phyloP scores from a whole-genome alignment of 768 basidiomycete species.

The Pisolithus orientalis region DNA sequence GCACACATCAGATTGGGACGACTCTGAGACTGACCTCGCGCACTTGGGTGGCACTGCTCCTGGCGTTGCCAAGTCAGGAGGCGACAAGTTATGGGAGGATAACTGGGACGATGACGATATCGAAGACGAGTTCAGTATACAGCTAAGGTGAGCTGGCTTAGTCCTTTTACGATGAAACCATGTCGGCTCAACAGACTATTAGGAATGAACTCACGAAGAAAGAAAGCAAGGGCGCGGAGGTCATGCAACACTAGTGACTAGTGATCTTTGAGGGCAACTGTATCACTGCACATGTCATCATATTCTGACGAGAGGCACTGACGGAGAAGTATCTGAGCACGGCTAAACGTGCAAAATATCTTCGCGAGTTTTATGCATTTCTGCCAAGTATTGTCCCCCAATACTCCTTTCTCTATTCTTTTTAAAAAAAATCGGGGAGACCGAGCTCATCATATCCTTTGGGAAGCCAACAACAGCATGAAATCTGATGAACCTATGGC shows the following conservation, averaged over 20 bases:
- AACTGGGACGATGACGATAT: slow-evolving; percentile 99
- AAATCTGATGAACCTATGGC: too few species aligned
- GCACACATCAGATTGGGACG: slow-evolving; percentile 67
- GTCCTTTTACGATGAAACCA: not conserved
- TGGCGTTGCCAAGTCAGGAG: slow-evolving; percentile 70
- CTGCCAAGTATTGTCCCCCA: not conserved
- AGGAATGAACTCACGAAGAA: slow-evolving; percentile 65
- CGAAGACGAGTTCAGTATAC: slow-evolving; percentile 94
- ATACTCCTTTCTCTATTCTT: not conserved
- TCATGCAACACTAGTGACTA: too few species aligned
- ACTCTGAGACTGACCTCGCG: slow-evolving; percentile 75
- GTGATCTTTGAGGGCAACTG: not conserved
- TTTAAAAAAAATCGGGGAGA: too few species aligned
- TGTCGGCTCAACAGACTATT: not conserved
- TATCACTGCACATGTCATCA: not conserved
- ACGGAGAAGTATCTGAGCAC: too few species aligned
- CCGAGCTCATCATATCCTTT: too few species aligned
- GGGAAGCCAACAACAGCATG: too few species aligned
- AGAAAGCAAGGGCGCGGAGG: slow-evolving; percentile 20
- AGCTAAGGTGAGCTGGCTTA: slow-evolving; percentile 68
- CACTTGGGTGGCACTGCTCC: slow-evolving; percentile 70
- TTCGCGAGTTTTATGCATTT: too few species aligned
- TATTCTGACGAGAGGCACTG: not conserved
- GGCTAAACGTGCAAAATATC: too few species aligned
- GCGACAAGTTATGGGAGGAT: slow-evolving; percentile 97